Percentiles rank a stretch among this genome's conserved stretches.
These are phyloP conservation scores for Paramarasmius palmivorus DNA, from an alignment of 1,284 basidiomycete genomes.

Conservation along the genomic window DNA sequence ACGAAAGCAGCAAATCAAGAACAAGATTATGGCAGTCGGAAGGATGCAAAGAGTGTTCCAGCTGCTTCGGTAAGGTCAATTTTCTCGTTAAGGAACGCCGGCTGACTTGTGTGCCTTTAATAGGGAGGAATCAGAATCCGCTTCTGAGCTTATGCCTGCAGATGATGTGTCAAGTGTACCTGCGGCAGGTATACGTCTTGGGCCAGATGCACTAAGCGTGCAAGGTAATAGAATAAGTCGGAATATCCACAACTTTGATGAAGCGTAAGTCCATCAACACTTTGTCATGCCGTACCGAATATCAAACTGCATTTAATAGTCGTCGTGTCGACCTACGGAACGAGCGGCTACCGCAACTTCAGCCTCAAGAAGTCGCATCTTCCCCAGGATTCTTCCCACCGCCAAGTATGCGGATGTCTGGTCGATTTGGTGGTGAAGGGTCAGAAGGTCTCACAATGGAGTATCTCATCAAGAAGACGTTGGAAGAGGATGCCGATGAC, in stretches of 20 bases:
- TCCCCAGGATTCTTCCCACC: conserved; percentile 52
- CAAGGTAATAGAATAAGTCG: conserved; percentile 69
- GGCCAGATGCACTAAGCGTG: conserved; percentile 57
- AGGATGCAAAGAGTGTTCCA: conserved; percentile 92
- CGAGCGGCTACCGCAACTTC: conserved; percentile 81
- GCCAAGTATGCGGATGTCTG: conserved; percentile 58
- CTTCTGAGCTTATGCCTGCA: conserved; percentile 80
- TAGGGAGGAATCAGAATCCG: conserved; percentile 94
- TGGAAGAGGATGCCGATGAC: conserved; percentile 57
- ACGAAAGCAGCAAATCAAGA: conserved; percentile 85
- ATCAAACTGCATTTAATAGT: conserved; percentile 35
- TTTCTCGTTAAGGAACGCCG: conserved; percentile 2
- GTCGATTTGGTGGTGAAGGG: conserved; percentile 51
- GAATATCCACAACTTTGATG: conserved; percentile 87
- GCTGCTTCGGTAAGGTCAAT: conserved; percentile 60
- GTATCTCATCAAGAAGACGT: conserved; percentile 76
- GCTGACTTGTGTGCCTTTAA: neutral
- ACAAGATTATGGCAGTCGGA: conserved; percentile 93
- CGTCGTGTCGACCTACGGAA: conserved; percentile 92
- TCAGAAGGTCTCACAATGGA: conserved; percentile 76
- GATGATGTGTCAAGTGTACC: conserved; percentile 42
- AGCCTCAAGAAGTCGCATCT: conserved; percentile 34
- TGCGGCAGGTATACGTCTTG: conserved; percentile 40
- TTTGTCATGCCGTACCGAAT: conserved; percentile 3
- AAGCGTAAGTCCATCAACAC: conserved; percentile 79